Conservation (phyloP, 1,139 yeast genomes). For the Candida glucosophila region DNA sequence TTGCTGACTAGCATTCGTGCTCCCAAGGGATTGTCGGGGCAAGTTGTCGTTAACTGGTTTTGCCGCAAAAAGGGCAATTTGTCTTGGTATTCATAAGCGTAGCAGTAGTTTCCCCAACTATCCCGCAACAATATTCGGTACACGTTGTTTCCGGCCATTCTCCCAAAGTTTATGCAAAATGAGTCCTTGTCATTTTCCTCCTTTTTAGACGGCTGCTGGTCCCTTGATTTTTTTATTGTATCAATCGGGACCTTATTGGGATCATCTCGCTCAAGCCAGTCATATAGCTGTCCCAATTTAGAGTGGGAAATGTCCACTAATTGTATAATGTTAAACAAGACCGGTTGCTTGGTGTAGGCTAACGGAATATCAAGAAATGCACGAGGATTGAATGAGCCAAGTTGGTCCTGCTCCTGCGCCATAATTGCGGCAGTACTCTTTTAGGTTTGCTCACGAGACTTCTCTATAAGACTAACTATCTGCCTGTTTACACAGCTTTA, state of each 20-base stretch:
- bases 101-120: constrained; percentile 21
- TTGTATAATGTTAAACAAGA: constrained; percentile 23
- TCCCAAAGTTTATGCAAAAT: constrained; percentile 1
- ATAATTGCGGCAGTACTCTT: too few species aligned
- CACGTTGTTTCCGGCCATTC: too few species aligned
- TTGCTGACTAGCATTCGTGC: constrained; percentile 24
- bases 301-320: constrained; percentile 29
- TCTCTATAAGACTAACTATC: too few species aligned
- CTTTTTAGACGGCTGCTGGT: constrained; percentile 21
- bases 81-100: constrained; percentile 32
- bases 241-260: constrained; percentile 37
- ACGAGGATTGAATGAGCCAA: too few species aligned
- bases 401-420: too few species aligned
- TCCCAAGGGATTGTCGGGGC: constrained; percentile 31
- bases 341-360: too few species aligned
- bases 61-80: constrained; percentile 24
- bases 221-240: constrained; percentile 24
- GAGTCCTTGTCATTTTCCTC: constrained; percentile 2
- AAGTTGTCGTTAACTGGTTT: constrained; percentile 12
- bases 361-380: too few species aligned
- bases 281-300: constrained; percentile 26
- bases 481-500: too few species aligned
- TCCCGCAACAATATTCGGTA: constrained; percentile 31
- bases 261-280: constrained; percentile 29
- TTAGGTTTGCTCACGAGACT: too few species aligned